Percentiles rank a stretch among this genome's conserved stretches.
phyloP scores from a whole-genome alignment of 805 yeast genomes.

The Ogataea henricii region DNA sequence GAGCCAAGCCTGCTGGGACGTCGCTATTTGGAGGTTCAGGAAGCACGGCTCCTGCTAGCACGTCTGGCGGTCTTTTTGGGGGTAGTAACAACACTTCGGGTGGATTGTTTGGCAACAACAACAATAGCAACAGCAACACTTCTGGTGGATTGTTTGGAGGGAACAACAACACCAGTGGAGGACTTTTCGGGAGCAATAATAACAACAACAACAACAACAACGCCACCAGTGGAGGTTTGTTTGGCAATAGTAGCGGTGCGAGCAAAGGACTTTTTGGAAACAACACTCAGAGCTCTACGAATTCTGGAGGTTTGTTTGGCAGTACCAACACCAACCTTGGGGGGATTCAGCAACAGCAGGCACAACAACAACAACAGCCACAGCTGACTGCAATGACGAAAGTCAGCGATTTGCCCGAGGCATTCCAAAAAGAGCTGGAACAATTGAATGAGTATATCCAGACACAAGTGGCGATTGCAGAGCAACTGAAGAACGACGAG shows the following conservation, averaged over 20 bases:
- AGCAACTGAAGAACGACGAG: conserved; percentile 61
- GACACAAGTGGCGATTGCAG: conserved; percentile 71
- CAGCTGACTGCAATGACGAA: conserved; percentile 72
- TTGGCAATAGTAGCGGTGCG: conserved; percentile 12
- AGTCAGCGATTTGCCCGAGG: conserved; percentile 73
- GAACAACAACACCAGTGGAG: conserved; percentile 9
- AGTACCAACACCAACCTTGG: too few species aligned
- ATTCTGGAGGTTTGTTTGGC: conserved; percentile 21
- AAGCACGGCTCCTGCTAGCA: conserved; percentile 14
- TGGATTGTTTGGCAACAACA: neutral
- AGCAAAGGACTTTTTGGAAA: conserved; percentile 17
- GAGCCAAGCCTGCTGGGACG: conserved; percentile 7
- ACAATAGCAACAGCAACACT: conserved; percentile 1
- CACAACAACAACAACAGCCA: conserved; percentile 26
- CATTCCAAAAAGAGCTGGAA: conserved; percentile 66
- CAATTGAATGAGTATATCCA: conserved; percentile 72
- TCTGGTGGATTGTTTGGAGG: too few species aligned
- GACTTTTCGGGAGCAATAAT: conserved; percentile 23
- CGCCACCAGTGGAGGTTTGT: conserved; percentile 9
- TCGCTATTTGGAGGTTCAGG: conserved; percentile 6
- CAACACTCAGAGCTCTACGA: neutral
- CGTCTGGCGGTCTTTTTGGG: conserved; percentile 33
- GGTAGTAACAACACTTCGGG: conserved; percentile 6
- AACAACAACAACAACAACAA: conserved; percentile 13
- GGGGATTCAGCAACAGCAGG: too few species aligned